Conservation (phyloP, 108 stramenopile species). For the Cyclotella baltica region DNA sequence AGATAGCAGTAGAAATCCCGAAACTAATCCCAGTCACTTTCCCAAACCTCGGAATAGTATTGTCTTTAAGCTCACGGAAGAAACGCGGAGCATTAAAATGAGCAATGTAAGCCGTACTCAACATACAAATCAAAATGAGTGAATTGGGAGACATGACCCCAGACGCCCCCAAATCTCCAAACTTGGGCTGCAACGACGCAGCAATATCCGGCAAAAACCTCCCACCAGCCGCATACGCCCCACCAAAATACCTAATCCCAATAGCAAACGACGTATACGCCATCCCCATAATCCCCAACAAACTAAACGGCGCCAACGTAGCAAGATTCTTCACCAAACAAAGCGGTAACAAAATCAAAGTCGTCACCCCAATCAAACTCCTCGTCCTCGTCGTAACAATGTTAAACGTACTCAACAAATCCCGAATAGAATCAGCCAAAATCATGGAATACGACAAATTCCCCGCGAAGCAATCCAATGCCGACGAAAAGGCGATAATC, state of each 20-base stretch:
- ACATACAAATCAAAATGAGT: constrained; percentile 93
- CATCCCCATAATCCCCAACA: constrained; percentile 92
- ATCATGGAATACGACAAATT: constrained; percentile 95
- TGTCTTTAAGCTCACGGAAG: constrained; percentile 93
- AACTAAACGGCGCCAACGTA: constrained; percentile 87
- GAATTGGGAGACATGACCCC: constrained; percentile 83
- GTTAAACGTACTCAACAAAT: constrained; percentile 78
- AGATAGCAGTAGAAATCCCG: constrained; percentile 73
- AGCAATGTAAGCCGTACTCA: constrained; percentile 94
- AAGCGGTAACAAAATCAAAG: constrained; percentile 89
- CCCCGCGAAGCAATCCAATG: constrained; percentile 88
- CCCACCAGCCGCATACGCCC: constrained; percentile 74
- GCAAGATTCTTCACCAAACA: constrained; percentile 91
- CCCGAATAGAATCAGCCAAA: constrained; percentile 91
- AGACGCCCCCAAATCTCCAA: constrained; percentile 73
- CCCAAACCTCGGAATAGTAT: constrained; percentile 86
- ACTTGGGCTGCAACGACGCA: constrained; percentile 65
- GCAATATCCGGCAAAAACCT: constrained; percentile 72
- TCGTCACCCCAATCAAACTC: constrained; percentile 73
- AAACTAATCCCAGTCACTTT: constrained; percentile 85
- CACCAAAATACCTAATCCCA: constrained; percentile 80
- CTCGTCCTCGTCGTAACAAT: constrained; percentile 67
- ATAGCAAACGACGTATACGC: constrained; percentile 87
- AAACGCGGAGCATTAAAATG: constrained; percentile 96
- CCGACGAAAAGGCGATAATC: constrained; percentile 88